phyloP scores from a whole-genome alignment of 2,329 filamentous ascomycete species.

The Trichoderma atrobrunneum region DNA sequence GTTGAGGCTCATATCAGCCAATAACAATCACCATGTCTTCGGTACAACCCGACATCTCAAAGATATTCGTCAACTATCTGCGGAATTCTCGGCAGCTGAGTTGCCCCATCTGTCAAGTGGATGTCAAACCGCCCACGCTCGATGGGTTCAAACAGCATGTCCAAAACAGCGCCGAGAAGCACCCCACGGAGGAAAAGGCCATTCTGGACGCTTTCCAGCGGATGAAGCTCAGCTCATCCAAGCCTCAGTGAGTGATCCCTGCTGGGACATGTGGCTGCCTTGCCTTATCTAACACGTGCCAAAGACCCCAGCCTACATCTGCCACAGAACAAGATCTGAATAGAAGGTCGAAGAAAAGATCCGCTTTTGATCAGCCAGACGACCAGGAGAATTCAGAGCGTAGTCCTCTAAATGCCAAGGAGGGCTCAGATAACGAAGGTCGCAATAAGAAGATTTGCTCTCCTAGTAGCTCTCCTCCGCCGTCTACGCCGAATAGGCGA shows the following conservation, averaged over 20 bases:
- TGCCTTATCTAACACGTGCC: background rate
- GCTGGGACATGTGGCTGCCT: background rate
- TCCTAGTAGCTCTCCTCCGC: constrained; percentile 25
- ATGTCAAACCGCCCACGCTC: constrained; percentile 25
- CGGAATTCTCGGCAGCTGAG: constrained; percentile 26
- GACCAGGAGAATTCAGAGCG: background rate
- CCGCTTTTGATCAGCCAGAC: background rate
- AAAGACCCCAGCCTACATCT: background rate
- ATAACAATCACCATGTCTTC: background rate
- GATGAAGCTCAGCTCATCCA: constrained; percentile 12
- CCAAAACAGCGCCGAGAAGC: constrained; percentile 20
- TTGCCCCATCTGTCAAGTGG: constrained; percentile 28
- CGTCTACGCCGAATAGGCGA: constrained; percentile 18
- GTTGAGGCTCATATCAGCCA: background rate
- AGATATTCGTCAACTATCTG: constrained; percentile 27
- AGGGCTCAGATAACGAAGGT: constrained; percentile 20
- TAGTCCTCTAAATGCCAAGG: background rate
- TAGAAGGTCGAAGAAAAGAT: background rate
- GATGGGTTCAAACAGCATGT: constrained; percentile 30
- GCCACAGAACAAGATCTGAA: background rate
- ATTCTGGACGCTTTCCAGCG: constrained; percentile 28
- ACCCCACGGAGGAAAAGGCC: constrained; percentile 26
- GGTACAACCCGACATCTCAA: background rate
- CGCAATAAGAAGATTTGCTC: constrained; percentile 31
- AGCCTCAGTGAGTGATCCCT: constrained; percentile 7